A percentile compares a stretch with the other conserved stretches of the same genome.
These are phyloP conservation scores for Entonaema liquescens DNA, from an alignment of 495 filamentous ascomycete species.

Conservation along the genomic window DNA sequence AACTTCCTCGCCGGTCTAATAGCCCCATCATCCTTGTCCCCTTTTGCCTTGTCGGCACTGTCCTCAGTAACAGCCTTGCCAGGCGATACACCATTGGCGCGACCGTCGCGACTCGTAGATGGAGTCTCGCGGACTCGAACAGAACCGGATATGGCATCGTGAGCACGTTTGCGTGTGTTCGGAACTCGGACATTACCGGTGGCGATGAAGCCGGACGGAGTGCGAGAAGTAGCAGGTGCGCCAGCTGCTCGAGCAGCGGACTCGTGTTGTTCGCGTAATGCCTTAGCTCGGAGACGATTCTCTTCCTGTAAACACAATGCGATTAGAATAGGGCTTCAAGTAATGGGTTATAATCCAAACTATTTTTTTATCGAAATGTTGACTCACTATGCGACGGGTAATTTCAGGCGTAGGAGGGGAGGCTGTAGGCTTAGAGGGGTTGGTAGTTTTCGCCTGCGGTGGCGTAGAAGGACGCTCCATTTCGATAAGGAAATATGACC, in stretches of 20 bases:
- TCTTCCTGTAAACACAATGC: conserved; percentile 69
- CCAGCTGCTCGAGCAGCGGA: conserved; percentile 56
- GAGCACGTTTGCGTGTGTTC: conserved; percentile 59
- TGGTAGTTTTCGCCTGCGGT: conserved; percentile 45
- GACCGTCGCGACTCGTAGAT: conserved; percentile 73
- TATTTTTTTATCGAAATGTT: not conserved
- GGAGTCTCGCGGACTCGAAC: conserved; percentile 56
- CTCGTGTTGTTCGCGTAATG: conserved; percentile 75
- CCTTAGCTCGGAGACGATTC: conserved; percentile 91
- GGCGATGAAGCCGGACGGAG: conserved; percentile 51
- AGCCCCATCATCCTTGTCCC: conserved; percentile 56
- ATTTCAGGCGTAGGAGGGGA: conserved; percentile 78
- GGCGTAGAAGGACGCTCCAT: conserved; percentile 68
- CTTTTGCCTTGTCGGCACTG: conserved; percentile 48
- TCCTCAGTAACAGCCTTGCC: conserved; percentile 40
- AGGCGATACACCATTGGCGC: conserved; percentile 45
- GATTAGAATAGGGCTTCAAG: conserved; percentile 2
- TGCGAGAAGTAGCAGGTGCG: conserved; percentile 43
- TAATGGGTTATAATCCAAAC: not conserved
- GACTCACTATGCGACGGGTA: conserved; percentile 71
- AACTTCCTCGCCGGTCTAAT: conserved; percentile 84
- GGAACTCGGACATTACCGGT: conserved; percentile 49
- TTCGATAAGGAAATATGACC: not conserved
- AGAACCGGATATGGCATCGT: conserved; percentile 68
- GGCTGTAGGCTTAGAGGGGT: conserved; percentile 49